These are phyloP conservation scores for Suhomyces maxii DNA, from an alignment of 1,139 yeast genomes.

Conservation along the genomic window DNA sequence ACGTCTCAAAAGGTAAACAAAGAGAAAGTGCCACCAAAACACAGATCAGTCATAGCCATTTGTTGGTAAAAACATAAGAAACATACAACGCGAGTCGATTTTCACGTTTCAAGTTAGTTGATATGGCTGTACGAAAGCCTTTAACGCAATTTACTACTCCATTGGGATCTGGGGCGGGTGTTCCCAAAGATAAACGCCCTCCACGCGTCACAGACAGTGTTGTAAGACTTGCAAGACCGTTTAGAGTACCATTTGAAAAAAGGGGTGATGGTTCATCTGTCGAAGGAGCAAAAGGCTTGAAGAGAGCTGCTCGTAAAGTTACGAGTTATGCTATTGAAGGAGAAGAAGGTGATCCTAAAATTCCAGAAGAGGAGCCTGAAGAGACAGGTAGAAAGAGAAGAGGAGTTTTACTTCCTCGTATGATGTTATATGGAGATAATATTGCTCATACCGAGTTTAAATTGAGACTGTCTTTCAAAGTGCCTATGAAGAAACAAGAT, in stretches of 20 bases:
- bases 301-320: constrained; percentile 30
- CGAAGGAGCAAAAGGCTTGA: constrained; percentile 20
- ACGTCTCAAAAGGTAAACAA: constrained; percentile 4
- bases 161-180: constrained; percentile 48
- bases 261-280: constrained; percentile 18
- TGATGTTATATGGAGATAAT: constrained; percentile 31
- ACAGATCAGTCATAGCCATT: neutral
- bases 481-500: constrained; percentile 45
- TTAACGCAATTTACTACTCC: constrained; percentile 45
- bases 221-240: constrained; percentile 40
- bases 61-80: too few relatives aligned
- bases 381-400: constrained; percentile 22
- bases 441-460: constrained; percentile 35
- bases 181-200: constrained; percentile 43
- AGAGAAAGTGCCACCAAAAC: neutral
- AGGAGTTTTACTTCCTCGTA: constrained; percentile 56
- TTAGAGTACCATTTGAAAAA: constrained; percentile 42
- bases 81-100: neutral
- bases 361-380: constrained; percentile 27
- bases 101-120: neutral
- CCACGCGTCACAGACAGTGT: constrained; percentile 38
- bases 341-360: constrained; percentile 19
- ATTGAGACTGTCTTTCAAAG: constrained; percentile 43
- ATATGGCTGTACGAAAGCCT: constrained; percentile 34
- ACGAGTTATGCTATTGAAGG: constrained; percentile 30